Percentiles rank a stretch among this genome's conserved stretches.
Evolutionary conservation across 139 green algal species (phyloP).

Genomic region (Volvox africanus): DNA sequence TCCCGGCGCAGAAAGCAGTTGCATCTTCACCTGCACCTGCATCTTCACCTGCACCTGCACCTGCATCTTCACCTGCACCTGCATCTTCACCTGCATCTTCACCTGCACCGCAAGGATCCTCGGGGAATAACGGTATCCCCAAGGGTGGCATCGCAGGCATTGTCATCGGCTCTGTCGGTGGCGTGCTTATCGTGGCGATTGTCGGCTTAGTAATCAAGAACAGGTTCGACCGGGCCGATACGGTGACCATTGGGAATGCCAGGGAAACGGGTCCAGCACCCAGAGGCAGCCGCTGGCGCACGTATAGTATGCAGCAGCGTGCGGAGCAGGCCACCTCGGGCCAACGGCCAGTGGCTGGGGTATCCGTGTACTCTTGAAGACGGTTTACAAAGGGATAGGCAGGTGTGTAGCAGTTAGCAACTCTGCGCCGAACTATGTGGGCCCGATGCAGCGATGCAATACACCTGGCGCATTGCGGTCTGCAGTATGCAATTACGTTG

Average conservation of each 20-base stretch:
- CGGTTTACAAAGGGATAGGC: neutral
- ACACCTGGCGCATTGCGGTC: no score
- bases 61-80: neutral
- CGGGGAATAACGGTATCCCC: neutral
- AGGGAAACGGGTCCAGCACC: neutral
- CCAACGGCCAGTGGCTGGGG: neutral
- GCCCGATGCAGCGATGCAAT: no score
- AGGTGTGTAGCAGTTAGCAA: no score
- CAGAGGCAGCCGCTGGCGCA: constrained; percentile 15
- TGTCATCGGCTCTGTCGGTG: constrained; percentile 4
- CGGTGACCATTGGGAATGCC: neutral
- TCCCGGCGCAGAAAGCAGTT: neutral
- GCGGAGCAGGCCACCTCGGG: neutral
- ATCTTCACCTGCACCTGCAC: no score
- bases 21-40: no score
- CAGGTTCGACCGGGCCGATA: neutral
- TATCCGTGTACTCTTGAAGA: constrained; percentile 23
- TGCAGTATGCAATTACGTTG: no score
- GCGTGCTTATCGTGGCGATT: neutral
- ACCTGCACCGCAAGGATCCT: no score
- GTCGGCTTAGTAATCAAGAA: constrained; percentile 2
- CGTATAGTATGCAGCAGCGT: constrained; percentile 41
- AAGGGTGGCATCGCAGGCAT: constrained; percentile 25
- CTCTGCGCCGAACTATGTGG: no score
- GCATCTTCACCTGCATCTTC: no score